Evolutionary conservation across 257 asterid species (phyloP).

Genomic region (Nicotiana tomentosiformis): DNA sequence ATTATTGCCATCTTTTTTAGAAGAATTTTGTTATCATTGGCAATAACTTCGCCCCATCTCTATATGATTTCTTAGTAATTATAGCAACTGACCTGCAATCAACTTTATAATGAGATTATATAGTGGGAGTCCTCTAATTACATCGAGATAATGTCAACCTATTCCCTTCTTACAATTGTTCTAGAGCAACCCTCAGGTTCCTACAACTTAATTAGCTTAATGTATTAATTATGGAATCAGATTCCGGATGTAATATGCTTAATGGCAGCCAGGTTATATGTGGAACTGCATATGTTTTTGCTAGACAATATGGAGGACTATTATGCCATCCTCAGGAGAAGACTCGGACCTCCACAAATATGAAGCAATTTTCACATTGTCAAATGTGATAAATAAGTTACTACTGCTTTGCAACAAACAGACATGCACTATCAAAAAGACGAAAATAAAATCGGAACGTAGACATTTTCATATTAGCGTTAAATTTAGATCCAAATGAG

Average conservation of each 20-base stretch:
- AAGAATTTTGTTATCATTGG: no score
- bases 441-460: no score
- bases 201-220: neutral
- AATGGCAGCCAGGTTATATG: neutral
- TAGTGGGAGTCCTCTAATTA: neutral
- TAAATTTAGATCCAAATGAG: no score
- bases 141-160: neutral
- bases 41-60: neutral
- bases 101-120: neutral
- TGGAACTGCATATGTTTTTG: neutral
- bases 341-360: neutral
- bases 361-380: neutral
- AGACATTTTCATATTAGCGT: no score
- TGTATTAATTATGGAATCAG: neutral
- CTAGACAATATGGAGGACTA: neutral
- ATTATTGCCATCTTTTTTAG: no score
- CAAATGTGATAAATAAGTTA: no score
- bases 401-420: no score
- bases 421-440: no score
- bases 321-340: neutral
- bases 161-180: neutral
- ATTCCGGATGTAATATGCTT: neutral
- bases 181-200: neutral
- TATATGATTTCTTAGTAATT: no score
- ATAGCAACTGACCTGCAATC: neutral